phyloP scores from a whole-genome alignment of 345 rosid genomes.

The Brassica carinata region DNA sequence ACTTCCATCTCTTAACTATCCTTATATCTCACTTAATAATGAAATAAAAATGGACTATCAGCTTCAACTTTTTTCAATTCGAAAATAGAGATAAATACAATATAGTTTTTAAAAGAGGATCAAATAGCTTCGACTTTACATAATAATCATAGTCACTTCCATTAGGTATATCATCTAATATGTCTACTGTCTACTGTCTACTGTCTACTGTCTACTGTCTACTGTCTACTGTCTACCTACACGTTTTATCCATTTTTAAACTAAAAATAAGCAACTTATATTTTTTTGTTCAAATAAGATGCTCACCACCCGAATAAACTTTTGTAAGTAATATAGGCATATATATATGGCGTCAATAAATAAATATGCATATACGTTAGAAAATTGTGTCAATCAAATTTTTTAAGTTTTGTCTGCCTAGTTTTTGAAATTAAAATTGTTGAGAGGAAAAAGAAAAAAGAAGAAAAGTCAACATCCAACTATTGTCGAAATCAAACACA shows the following conservation, averaged over 20 bases:
- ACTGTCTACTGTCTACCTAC: not conserved
- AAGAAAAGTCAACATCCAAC: constrained; percentile 35
- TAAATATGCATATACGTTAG: not conserved
- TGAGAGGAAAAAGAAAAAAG: not conserved
- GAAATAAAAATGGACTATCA: too few relatives aligned
- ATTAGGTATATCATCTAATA: constrained; percentile 31
- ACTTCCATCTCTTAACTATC: not conserved
- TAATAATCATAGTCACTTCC: constrained; percentile 28
- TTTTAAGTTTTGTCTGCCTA: not conserved
- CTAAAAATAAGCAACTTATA: not conserved
- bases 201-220: not conserved
- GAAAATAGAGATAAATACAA: not conserved
- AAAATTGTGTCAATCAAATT: constrained; percentile 7
- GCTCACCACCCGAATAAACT: constrained; percentile 17
- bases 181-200: constrained; percentile 30
- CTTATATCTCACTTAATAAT: too few relatives aligned
- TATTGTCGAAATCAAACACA: constrained; percentile 42
- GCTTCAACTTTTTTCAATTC: too few relatives aligned
- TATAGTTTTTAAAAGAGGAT: not conserved
- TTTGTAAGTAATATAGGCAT: not conserved
- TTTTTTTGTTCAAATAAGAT: constrained; percentile 9
- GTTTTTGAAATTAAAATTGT: not conserved
- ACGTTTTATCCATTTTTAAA: constrained; percentile 6
- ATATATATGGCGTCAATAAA: not conserved
- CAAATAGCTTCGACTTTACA: constrained; percentile 34